Percentiles rank a stretch among this genome's conserved stretches.
Evolutionary conservation across 331 rosid species (phyloP).

Genomic region (Quercus tomentella): DNA sequence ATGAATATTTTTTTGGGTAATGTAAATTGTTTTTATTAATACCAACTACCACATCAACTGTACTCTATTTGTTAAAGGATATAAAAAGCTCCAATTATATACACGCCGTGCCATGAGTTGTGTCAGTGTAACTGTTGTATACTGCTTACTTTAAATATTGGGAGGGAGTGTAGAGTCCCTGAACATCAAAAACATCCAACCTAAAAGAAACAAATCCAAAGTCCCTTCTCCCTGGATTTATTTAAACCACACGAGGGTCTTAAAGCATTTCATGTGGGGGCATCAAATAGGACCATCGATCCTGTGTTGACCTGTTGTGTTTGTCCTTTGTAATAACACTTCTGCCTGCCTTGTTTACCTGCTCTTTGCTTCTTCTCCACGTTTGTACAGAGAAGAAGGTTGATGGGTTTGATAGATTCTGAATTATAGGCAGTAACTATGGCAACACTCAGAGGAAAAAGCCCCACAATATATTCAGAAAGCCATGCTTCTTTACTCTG

Average conservation of each 20-base stretch:
- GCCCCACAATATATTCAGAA: conserved; percentile 19
- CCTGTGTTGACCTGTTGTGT: conserved; percentile 21
- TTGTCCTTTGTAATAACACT: conserved; percentile 35
- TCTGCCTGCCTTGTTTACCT: conserved; percentile 31
- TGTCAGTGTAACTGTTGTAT: neutral
- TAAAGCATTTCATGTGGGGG: conserved; percentile 31
- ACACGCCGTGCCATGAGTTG: neutral
- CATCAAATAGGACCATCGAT: conserved; percentile 20
- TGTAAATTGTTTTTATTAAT: too few species aligned
- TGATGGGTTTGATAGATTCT: conserved; percentile 48
- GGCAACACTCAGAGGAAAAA: conserved; percentile 27
- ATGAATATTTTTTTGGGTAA: too few species aligned
- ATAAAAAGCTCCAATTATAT: neutral
- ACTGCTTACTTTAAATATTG: neutral
- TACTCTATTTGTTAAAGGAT: too few species aligned
- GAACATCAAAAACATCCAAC: conserved; percentile 26
- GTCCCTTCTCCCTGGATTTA: conserved; percentile 15
- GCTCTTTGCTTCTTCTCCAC: conserved; percentile 59
- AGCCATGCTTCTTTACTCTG: conserved; percentile 36
- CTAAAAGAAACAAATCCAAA: conserved; percentile 23
- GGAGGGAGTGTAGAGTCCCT: neutral
- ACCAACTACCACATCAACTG: too few species aligned
- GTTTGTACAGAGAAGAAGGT: conserved; percentile 39
- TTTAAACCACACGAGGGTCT: conserved; percentile 21
- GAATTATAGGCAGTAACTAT: conserved; percentile 14